Evolutionary conservation across 345 rosid species (phyloP).

Genomic region (Microthlaspi erraticum): DNA sequence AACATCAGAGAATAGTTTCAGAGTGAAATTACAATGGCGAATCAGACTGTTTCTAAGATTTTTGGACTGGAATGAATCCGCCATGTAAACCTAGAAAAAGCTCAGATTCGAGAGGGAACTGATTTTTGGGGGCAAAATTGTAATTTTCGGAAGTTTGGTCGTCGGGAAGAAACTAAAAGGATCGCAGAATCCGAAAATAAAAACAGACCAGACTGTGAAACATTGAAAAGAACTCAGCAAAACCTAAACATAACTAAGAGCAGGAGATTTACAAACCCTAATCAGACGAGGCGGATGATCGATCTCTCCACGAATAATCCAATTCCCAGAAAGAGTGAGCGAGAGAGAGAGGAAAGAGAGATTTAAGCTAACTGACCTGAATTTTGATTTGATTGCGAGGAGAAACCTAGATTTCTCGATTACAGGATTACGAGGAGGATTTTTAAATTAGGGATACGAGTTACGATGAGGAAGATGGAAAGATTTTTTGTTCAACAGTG

Average conservation of each 20-base stretch:
- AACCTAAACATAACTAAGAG: not conserved
- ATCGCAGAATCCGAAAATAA: not conserved
- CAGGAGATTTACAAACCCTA: constrained; percentile 1
- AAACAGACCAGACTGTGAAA: not conserved
- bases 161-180: not conserved
- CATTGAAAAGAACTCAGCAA: not conserved
- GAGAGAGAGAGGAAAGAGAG: not conserved
- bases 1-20: not conserved
- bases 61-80: too few relatives aligned
- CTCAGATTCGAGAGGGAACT: not conserved
- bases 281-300: constrained; percentile 10
- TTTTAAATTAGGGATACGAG: constrained; percentile 18
- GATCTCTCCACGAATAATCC: not conserved
- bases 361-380: not conserved
- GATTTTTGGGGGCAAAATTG: not conserved
- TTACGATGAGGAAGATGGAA: not conserved
- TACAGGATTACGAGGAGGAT: constrained; percentile 6
- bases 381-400: not conserved
- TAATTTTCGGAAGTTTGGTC: not conserved
- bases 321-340: not conserved
- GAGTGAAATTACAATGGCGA: not conserved
- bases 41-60: not conserved
- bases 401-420: not conserved
- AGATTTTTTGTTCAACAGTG: not conserved
- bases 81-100: not conserved